Evolutionary conservation across 176 grass and related monocot species (phyloP).

Genomic region (Bolboschoenus planiculmis): DNA sequence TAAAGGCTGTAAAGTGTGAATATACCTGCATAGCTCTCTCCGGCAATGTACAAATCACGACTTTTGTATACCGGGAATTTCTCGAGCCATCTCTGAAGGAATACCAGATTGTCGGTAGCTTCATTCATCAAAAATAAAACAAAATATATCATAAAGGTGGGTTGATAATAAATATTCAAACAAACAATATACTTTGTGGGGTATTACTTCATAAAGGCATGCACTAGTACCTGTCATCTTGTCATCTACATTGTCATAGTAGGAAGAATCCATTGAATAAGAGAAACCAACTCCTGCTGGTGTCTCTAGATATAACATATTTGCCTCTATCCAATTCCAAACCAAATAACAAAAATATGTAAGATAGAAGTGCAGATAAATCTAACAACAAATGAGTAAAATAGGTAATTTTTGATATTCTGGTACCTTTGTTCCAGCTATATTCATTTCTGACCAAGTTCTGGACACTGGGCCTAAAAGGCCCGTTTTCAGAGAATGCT

Average conservation of each 20-base stretch:
- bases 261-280: constrained; percentile 64
- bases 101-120: constrained; percentile 88
- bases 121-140: constrained; percentile 34
- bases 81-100: constrained; percentile 81
- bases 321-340: constrained; percentile 48
- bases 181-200: neutral
- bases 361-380: constrained; percentile 27
- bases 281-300: constrained; percentile 91
- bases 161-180: neutral
- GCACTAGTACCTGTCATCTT: constrained; percentile 62
- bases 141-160: constrained; percentile 9
- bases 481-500: constrained; percentile 98
- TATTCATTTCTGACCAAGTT: constrained; percentile 75
- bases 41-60: constrained; percentile 80
- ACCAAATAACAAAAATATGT: constrained; percentile 1
- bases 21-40: constrained; percentile 92
- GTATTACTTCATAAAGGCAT: neutral
- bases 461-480: constrained; percentile 81
- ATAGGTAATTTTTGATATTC: constrained; percentile 13
- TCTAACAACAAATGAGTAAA: neutral
- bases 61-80: constrained; percentile 84
- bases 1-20: neutral
- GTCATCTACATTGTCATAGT: constrained; percentile 79
- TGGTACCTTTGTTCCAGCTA: constrained; percentile 98
- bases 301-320: constrained; percentile 83